Base-by-base conservation (phyloP, 306 rosid genomes). In the Delonix regia region DNA sequence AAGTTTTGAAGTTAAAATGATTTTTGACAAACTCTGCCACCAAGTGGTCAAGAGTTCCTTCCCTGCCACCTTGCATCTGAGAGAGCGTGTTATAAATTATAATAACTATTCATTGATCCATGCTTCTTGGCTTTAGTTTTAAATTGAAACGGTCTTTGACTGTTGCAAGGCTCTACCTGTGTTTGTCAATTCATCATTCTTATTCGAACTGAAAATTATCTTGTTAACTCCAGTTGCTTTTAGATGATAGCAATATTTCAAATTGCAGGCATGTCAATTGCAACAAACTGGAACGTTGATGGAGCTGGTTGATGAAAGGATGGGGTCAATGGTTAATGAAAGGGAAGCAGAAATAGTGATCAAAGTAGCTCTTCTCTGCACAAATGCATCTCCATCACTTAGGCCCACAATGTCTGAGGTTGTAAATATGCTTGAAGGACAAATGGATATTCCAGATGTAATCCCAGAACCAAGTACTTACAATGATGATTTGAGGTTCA, bases 391-490 rank as follows among this genome's bases (percentile, higher is more conserved):
- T 3, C 80, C 93, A 24, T 87, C 91, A 18, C 67, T 86, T 16
- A 74, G 97, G 82, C 96, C 96, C 41, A 82, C 82, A 22, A 92
- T 92, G 94, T 87, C 92, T 24, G 94, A 89, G 80, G 96, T 83
- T 48, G 92, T 90, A 67, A 85, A 75, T 60, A 89, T 87, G 91
- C 92, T 92, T 18, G 91, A 90, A 89, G 92, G 91, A 77, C 66
- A 74, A 66, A 48, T 34, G 25, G 21, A 3, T 8, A 82, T 90
- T 79, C 92, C 97, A 4, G 83, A 85, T 14, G 25, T 61, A 68
- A 63, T 84, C 56, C 89, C 88, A 12, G 88, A 89, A 52, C 86
- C 89, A 25, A 82, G 88, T 49, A 9, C 42, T 60, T 75, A 72
- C 24, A 60, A 1, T 36, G 89, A 82, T 28, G 97, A 92, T 72